phyloP scores from a whole-genome alignment of 177 flowering plant species.

The Tripterygium wilfordii region DNA sequence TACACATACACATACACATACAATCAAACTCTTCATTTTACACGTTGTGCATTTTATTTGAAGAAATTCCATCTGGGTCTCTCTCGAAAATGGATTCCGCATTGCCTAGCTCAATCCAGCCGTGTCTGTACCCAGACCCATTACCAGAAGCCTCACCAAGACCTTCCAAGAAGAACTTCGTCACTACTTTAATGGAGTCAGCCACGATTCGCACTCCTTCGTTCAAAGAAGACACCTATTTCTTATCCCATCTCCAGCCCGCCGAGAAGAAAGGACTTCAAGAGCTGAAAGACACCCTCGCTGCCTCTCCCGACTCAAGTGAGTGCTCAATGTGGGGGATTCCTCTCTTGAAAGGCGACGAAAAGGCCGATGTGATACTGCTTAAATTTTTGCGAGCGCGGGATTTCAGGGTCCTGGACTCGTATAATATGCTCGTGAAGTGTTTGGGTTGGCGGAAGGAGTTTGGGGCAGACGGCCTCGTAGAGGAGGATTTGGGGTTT shows the following conservation, averaged over 20 bases:
- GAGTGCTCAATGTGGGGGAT: conserved; percentile 67
- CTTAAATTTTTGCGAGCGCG: conserved; percentile 86
- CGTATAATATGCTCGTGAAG: conserved; percentile 57
- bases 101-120: conserved; percentile 23
- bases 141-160: conserved; percentile 31
- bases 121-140: conserved; percentile 12
- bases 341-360: conserved; percentile 46
- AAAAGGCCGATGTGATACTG: conserved; percentile 70
- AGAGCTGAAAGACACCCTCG: conserved; percentile 57
- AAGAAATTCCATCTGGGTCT: conserved; percentile 18
- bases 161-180: conserved; percentile 50
- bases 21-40: too few relatives aligned
- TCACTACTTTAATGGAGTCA: conserved; percentile 58
- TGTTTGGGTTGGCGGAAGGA: conserved; percentile 71
- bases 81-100: conserved; percentile 43
- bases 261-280: conserved; percentile 65
- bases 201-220: conserved; percentile 51
- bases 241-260: conserved; percentile 52
- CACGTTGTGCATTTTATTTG: too few relatives aligned
- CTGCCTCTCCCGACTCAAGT: conserved; percentile 10
- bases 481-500: conserved; percentile 75
- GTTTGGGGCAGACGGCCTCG: conserved; percentile 54
- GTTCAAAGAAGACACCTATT: conserved; percentile 82
- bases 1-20: too few relatives aligned
- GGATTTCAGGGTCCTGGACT: conserved; percentile 63